Evolutionary conservation across 176 grass and related monocot species (phyloP).

Genomic region (Stipa capillata): DNA sequence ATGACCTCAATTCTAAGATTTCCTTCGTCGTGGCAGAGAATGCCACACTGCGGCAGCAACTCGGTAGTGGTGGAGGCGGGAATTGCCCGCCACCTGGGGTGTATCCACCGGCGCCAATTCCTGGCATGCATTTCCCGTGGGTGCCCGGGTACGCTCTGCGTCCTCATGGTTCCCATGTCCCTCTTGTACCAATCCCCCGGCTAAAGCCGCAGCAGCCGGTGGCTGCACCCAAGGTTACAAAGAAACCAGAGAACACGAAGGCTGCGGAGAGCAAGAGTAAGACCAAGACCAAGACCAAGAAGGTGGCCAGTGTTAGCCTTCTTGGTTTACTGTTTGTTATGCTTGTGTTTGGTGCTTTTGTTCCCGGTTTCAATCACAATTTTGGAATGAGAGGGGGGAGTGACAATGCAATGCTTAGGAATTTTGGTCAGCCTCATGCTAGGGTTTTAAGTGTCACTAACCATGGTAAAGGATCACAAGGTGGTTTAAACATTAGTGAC

Average conservation of each 20-base stretch:
- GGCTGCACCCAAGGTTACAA: conserved; percentile 35
- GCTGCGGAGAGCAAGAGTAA: conserved; percentile 31
- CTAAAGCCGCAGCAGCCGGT: conserved; percentile 59
- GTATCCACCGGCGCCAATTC: conserved; percentile 37
- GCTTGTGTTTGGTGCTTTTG: conserved; percentile 47
- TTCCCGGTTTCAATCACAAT: conserved; percentile 46
- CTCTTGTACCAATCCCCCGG: conserved; percentile 83
- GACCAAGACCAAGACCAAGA: conserved; percentile 70
- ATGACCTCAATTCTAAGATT: conserved; percentile 78
- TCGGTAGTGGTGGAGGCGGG: conserved; percentile 26
- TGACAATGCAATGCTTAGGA: conserved; percentile 20
- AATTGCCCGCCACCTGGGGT: conserved; percentile 39
- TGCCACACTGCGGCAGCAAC: conserved; percentile 55
- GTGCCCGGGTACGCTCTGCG: conserved; percentile 73
- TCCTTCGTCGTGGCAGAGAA: conserved; percentile 81
- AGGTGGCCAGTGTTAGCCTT: conserved; percentile 81
- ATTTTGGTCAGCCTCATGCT: conserved; percentile 38
- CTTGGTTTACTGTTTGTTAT: conserved; percentile 62
- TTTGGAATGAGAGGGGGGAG: conserved; percentile 32
- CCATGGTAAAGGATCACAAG: conserved; percentile 30
- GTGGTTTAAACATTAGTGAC: conserved; percentile 33
- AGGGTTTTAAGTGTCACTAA: conserved; percentile 49
- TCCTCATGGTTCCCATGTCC: conserved; percentile 59
- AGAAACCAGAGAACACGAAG: conserved; percentile 66
- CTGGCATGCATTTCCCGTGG: conserved; percentile 80